Evolutionary conservation across 345 rosid species (phyloP).

Genomic region (Zanthoxylum bungeanum): DNA sequence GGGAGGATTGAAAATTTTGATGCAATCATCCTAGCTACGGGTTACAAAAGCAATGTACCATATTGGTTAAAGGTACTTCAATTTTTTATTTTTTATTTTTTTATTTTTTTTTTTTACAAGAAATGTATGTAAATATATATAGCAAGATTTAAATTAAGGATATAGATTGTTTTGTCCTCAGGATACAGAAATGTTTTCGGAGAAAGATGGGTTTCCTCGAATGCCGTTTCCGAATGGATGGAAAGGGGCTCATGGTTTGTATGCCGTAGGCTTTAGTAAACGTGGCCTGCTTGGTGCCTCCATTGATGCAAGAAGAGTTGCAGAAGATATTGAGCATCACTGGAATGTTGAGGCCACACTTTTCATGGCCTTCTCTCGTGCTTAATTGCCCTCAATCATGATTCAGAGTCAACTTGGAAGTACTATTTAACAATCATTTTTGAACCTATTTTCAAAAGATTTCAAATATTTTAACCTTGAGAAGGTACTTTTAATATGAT

Average conservation of each 20-base stretch:
- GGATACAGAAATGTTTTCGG: slow-evolving; percentile 61
- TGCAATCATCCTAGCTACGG: slow-evolving; percentile 80
- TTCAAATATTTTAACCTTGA: too few species aligned
- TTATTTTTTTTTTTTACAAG: too few species aligned
- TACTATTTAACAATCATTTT: too few species aligned
- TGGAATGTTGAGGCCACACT: slow-evolving; percentile 33
- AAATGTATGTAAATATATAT: background rate
- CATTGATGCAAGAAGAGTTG: slow-evolving; percentile 58
- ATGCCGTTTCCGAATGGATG: slow-evolving; percentile 67
- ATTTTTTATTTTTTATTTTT: too few species aligned
- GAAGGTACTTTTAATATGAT: too few species aligned
- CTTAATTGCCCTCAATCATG: background rate
- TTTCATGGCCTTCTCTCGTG: slow-evolving; percentile 3
- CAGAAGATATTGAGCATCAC: slow-evolving; percentile 51
- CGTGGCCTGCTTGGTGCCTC: slow-evolving; percentile 83
- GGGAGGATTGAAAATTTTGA: slow-evolving; percentile 61
- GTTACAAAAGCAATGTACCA: slow-evolving; percentile 81
- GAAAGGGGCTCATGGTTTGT: slow-evolving; percentile 79
- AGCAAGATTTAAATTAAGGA: background rate
- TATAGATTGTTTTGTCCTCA: slow-evolving; percentile 8
- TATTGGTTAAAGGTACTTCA: slow-evolving; percentile 79
- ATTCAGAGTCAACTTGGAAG: too few species aligned
- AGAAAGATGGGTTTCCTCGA: slow-evolving; percentile 62
- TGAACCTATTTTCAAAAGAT: too few species aligned
- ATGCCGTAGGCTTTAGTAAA: slow-evolving; percentile 75